Conservation (phyloP, 306 rosid species). For the Hippophae gyantsensis region DNA sequence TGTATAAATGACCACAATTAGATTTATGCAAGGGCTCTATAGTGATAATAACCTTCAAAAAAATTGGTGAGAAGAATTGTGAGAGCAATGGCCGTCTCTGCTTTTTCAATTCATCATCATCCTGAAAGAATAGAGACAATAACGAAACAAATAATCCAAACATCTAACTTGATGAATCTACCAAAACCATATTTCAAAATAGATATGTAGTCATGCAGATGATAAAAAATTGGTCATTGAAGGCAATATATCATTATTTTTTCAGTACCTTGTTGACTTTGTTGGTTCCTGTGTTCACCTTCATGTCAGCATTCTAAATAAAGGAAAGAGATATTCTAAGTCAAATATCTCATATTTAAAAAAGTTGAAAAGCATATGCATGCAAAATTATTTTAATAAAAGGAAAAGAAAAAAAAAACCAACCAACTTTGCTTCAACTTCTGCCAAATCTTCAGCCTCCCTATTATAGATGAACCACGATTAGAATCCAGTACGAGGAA, state of each 20-base stretch:
- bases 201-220: no score
- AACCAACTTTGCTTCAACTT: constrained; percentile 91
- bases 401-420: constrained; percentile 3
- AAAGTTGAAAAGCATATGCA: background rate
- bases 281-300: constrained; percentile 34
- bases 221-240: background rate
- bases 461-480: constrained; percentile 34
- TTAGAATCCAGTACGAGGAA: constrained; percentile 5
- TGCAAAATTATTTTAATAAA: background rate
- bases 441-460: constrained; percentile 78
- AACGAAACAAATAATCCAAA: background rate
- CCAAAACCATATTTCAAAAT: background rate
- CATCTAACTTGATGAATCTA: background rate
- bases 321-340: constrained; percentile 10
- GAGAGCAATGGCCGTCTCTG: constrained; percentile 44
- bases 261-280: constrained; percentile 50
- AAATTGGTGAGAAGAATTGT: constrained; percentile 69
- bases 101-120: constrained; percentile 54
- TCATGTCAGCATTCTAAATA: constrained; percentile 37
- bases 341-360: constrained; percentile 9
- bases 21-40: constrained; percentile 4
- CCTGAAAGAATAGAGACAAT: constrained; percentile 36
- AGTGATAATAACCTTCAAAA: constrained; percentile 50
- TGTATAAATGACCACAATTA: constrained; percentile 5
- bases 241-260: background rate